phyloP scores from a whole-genome alignment of 306 rosid species.

The Cicer arietinum region DNA sequence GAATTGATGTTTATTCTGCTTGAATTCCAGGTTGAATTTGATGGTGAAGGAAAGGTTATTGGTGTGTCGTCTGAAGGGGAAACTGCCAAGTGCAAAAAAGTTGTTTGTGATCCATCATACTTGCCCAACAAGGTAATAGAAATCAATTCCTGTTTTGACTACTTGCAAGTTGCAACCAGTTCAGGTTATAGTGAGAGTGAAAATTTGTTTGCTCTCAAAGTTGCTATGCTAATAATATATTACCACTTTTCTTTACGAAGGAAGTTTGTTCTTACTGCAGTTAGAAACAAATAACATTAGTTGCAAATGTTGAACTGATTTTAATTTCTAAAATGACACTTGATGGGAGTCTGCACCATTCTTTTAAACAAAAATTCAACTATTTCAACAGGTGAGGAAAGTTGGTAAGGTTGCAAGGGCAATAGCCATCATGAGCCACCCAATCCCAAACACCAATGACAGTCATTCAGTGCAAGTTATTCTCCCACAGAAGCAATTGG shows the following conservation, averaged over 20 bases:
- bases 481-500: slow-evolving; percentile 96
- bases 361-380: slow-evolving; percentile 37
- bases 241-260: slow-evolving; percentile 25
- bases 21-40: slow-evolving; percentile 83
- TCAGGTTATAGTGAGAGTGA: slow-evolving; percentile 32
- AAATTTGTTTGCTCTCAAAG: slow-evolving; percentile 10
- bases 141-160: slow-evolving; percentile 19
- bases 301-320: slow-evolving; percentile 32
- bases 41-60: slow-evolving; percentile 78
- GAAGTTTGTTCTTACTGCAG: slow-evolving; percentile 14
- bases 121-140: slow-evolving; percentile 77
- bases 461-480: slow-evolving; percentile 92
- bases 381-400: slow-evolving; percentile 81
- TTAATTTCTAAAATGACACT: slow-evolving; percentile 35
- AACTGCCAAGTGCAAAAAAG: slow-evolving; percentile 92
- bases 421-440: slow-evolving; percentile 95
- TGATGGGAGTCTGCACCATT: slow-evolving; percentile 27
- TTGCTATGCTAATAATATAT: not conserved
- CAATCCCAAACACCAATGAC: slow-evolving; percentile 86
- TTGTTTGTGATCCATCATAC: slow-evolving; percentile 98
- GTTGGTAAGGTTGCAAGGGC: slow-evolving; percentile 98
- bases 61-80: slow-evolving; percentile 99
- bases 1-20: slow-evolving; percentile 37
- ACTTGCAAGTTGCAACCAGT: slow-evolving; percentile 35
- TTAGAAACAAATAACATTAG: slow-evolving; percentile 16